phyloP scores from a whole-genome alignment of 768 basidiomycete species.

The Mycena indigotica region DNA sequence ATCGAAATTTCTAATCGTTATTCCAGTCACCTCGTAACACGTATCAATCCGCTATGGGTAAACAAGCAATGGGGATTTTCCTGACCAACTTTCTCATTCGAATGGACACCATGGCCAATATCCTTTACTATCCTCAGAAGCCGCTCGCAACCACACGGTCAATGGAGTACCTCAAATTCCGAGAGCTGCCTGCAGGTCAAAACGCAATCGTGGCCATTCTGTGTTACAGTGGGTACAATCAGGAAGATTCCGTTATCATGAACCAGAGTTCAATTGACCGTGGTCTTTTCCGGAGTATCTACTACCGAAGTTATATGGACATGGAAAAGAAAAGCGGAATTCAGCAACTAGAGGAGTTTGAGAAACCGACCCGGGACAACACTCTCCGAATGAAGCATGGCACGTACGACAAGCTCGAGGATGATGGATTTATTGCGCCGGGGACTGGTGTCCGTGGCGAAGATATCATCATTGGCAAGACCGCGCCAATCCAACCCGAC shows the following conservation, averaged over 20 bases:
- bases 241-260: slow-evolving; percentile 99
- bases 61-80: slow-evolving; percentile 99
- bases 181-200: slow-evolving; percentile 97
- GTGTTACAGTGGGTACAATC: slow-evolving; percentile 99
- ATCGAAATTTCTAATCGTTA: too few relatives aligned
- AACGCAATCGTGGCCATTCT: slow-evolving; percentile 98
- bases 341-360: slow-evolving; percentile 91
- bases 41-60: slow-evolving; percentile 99
- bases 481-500: slow-evolving; percentile 94
- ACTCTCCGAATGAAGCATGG: slow-evolving; percentile 98
- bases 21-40: slow-evolving; percentile 96
- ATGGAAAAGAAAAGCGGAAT: slow-evolving; percentile 96
- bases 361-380: slow-evolving; percentile 90
- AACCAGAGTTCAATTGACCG: slow-evolving; percentile 99
- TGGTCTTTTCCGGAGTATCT: slow-evolving; percentile 97
- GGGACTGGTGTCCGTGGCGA: slow-evolving; percentile 94
- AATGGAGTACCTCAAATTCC: slow-evolving; percentile 99
- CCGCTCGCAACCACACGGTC: slow-evolving; percentile 97
- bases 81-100: slow-evolving; percentile 97
- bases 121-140: slow-evolving; percentile 98
- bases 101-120: slow-evolving; percentile 99
- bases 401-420: slow-evolving; percentile 97
- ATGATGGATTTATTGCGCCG: slow-evolving; percentile 93
- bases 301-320: slow-evolving; percentile 98
- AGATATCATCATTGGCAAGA: slow-evolving; percentile 99